Base-by-base conservation (phyloP, 495 filamentous ascomycete species). In the Penicillium maclennaniae region DNA sequence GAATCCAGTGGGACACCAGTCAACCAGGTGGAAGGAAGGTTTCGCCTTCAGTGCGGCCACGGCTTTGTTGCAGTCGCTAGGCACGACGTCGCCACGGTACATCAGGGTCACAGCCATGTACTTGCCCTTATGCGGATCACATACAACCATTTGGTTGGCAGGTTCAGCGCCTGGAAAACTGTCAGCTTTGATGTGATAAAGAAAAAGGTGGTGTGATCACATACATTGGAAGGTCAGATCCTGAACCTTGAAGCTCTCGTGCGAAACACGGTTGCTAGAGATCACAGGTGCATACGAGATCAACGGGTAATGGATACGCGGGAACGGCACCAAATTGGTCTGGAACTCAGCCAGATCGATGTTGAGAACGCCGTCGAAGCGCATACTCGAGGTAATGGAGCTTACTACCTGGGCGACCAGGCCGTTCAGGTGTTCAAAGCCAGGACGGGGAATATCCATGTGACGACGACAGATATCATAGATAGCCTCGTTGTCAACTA, bases 1-100 rank as follows among this genome's bases (percentile, higher is more conserved):
- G 83, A 95, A 95, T 53, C 90, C 90, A 41, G 90, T 95, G n/a
- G 90, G 90, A 74, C 90, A 95, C 90, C 90, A 95, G 69, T 95
- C 90, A 48, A 95, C 90, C 51, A 95, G 79, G 79, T 93, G 91
- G 81, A 95, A 92, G 23, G 89, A 90, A 8, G 83, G 62, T 79
- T 90, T 92, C 61, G 89, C 85, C 77, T 95, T 95, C 57, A 95
- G 80, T 19, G 84, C 79, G 21, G 87, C 87, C 47, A 92, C 84
- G 26, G 90, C 90, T 40, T 83, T 81, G 58, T 76, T 84, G 75
- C 88, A 91, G 76, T 95, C 90, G 56, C 85, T 88, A 42, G 90
- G 87, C 47, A 93, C 87, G 49, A 90, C 88, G 60, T 95, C 90
- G 59, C 90, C 90, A 65, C 90, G 89, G 78, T 95, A 95, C 59